Evolutionary conservation across 23 red algal species (phyloP), one percentile per base, ranked within the genome.

Genomic region (Gracilaria domingensis): DNA sequence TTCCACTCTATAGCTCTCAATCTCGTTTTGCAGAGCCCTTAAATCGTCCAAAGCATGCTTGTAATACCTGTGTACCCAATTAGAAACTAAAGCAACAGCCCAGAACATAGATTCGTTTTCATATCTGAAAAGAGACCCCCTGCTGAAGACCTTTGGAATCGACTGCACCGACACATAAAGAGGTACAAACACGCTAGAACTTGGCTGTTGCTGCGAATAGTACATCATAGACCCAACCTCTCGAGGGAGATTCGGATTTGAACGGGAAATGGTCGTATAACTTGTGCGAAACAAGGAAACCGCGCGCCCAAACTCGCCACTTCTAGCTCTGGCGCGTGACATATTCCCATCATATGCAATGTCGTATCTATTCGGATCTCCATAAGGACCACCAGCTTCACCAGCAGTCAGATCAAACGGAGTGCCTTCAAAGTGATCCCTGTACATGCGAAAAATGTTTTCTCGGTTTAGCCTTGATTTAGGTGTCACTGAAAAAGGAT

Each of bases 291-390:
- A 84, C 70, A 94, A n/a, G 14, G 91, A 94, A 32, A 94, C 83
- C 8, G 80, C 44, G 26, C 91, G 67, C 12, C 74, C 79, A 75
- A 94, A 94, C 66, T 92, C 88, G 49, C 91, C 84, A 49, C 45
- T 45, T 12, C 29, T 12, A 60, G 49, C 79, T 40, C 72, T 69
- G 8, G 24, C 80, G 34, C 25, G 21, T 26, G 45, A 81, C 79
- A 88, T 83, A 38, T 80, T 86, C 11, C 77, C 84, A 50, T 50
- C 26, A 21, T 40, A 2, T 51, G 4, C 72, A 16, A 29, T 70
- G 58, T 95, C 83, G 75, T 88, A 95, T 42, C 92, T 73, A 28
- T 95, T 75, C 21, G 92, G 92, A 51, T 95, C 67, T 36, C 92
- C 92, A 42, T 54, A 88, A 5, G 92, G 83, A 0, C 83, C 92